Percentiles rank a stretch among this genome's conserved stretches.
phyloP scores from a whole-genome alignment of 1,139 yeast species.

The Nadsonia commutata region DNA sequence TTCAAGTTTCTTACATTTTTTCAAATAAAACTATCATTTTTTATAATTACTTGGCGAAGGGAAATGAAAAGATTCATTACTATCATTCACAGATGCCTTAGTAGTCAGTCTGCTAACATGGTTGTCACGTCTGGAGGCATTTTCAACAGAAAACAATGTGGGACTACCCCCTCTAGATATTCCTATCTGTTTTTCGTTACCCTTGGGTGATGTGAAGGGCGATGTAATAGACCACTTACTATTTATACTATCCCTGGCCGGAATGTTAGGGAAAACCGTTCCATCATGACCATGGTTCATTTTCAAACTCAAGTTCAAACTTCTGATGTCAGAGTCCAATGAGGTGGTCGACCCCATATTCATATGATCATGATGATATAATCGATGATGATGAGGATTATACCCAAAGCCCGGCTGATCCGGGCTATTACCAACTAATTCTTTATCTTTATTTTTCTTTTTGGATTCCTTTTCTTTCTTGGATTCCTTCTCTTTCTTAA shows the following conservation, averaged over 20 bases:
- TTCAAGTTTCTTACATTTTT: too few relatives aligned
- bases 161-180: not conserved
- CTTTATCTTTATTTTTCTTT: conserved; percentile 11
- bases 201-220: not conserved
- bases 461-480: conserved; percentile 11
- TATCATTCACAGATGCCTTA: not conserved
- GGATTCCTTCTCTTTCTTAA: conserved; percentile 8
- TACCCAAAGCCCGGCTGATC: not conserved
- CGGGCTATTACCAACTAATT: conserved; percentile 1
- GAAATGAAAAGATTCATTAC: not conserved
- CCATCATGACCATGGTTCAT: not conserved
- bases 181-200: not conserved
- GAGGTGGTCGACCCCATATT: not conserved
- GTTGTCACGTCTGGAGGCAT: not conserved
- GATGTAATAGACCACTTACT: not conserved
- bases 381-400: not conserved
- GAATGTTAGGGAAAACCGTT: not conserved
- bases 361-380: not conserved
- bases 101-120: not conserved
- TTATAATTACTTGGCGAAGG: not conserved
- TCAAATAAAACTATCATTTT: too few relatives aligned
- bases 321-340: not conserved
- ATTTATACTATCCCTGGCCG: not conserved
- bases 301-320: not conserved
- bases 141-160: not conserved